Percentiles rank a stretch among this genome's conserved stretches.
phyloP scores from a whole-genome alignment of 2,329 filamentous ascomycete genomes.

The Ceratocystis cacaofunesta region DNA sequence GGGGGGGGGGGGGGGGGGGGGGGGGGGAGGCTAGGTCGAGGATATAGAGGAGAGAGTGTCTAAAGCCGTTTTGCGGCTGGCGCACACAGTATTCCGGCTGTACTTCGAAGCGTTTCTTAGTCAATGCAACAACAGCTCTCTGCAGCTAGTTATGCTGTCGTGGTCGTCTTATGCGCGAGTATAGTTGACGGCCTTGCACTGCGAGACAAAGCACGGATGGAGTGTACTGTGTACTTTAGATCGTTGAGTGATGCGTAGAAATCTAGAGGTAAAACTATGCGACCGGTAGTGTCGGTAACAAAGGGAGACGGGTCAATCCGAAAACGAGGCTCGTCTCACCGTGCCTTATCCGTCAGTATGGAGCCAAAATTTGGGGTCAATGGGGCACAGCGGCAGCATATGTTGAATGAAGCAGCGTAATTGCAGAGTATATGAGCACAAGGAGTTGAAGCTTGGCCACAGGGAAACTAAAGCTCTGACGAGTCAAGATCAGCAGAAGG shows the following conservation, averaged over 20 bases:
- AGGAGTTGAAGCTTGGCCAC: not conserved
- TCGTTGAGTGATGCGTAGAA: not conserved
- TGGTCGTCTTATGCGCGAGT: too few species aligned
- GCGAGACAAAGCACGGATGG: too few species aligned
- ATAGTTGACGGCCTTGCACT: too few species aligned
- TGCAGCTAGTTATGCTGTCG: not conserved
- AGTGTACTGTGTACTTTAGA: not conserved
- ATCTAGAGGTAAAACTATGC: not conserved
- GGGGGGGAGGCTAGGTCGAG: not conserved
- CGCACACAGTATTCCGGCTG: not conserved
- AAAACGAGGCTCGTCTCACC: constrained; percentile 16
- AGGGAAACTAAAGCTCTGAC: not conserved
- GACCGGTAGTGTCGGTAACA: not conserved
- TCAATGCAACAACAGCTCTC: not conserved
- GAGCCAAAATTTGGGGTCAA: constrained; percentile 18
- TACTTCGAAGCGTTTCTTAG: not conserved
- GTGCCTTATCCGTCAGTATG: constrained; percentile 13
- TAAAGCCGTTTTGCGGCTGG: not conserved
- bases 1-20: not conserved
- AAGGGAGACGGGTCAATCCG: constrained; percentile 10
- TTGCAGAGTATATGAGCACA: not conserved
- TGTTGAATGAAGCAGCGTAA: not conserved
- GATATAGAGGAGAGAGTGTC: not conserved
- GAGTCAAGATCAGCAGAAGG: not conserved
- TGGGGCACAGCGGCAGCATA: not conserved